Conservation (phyloP, 2,329 filamentous ascomycete genomes). For the Phyllachora maydis region DNA sequence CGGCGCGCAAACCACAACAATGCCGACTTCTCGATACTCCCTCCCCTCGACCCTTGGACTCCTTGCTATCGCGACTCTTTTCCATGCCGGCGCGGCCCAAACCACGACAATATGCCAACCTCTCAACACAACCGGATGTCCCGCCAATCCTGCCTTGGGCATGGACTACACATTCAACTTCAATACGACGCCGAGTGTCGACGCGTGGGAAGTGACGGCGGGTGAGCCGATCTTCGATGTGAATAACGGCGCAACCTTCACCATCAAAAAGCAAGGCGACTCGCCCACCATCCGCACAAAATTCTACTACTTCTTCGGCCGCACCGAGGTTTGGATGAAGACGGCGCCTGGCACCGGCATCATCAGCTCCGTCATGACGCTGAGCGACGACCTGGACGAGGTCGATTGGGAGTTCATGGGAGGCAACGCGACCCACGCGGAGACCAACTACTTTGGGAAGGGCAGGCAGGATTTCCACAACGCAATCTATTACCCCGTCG, state of each 20-base stretch:
- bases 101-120: slow-evolving; percentile 65
- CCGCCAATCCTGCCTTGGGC: slow-evolving; percentile 50
- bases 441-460: slow-evolving; percentile 68
- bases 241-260: slow-evolving; percentile 48
- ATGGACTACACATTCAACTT: slow-evolving; percentile 41
- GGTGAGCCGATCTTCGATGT: slow-evolving; percentile 41
- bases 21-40: slow-evolving; percentile 9
- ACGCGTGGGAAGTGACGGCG: slow-evolving; percentile 48
- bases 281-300: slow-evolving; percentile 60
- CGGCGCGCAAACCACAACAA: too few relatives aligned
- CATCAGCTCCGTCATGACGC: slow-evolving; percentile 63
- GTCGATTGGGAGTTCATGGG: slow-evolving; percentile 77
- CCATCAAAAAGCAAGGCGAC: slow-evolving; percentile 46
- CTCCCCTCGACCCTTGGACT: slow-evolving; percentile 15
- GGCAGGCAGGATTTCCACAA: slow-evolving; percentile 42
- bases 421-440: slow-evolving; percentile 36
- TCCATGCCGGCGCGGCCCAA: slow-evolving; percentile 40
- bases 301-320: slow-evolving; percentile 76
- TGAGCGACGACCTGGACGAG: slow-evolving; percentile 72
- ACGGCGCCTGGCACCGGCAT: slow-evolving; percentile 56
- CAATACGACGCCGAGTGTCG: slow-evolving; percentile 35
- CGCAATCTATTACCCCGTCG: slow-evolving; percentile 33
- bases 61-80: slow-evolving; percentile 14
- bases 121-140: slow-evolving; percentile 46
- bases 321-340: slow-evolving; percentile 59